These are phyloP conservation scores for Podospora pseudopauciseta DNA, from an alignment of 495 filamentous ascomycete species.

Conservation along the genomic window DNA sequence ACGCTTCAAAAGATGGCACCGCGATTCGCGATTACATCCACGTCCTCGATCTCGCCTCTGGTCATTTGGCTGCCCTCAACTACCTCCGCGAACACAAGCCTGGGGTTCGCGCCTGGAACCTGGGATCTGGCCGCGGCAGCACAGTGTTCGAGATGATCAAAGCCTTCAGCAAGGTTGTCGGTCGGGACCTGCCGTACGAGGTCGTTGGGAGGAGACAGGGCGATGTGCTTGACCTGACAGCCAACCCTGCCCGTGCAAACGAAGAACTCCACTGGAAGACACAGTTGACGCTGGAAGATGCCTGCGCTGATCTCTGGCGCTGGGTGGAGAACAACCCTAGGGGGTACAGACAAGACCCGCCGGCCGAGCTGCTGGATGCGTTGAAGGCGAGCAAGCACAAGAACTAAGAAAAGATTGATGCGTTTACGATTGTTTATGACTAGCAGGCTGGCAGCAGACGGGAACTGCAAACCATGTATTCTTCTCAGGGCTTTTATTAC, in stretches of 20 bases:
- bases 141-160: slow-evolving; percentile 98
- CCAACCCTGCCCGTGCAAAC: slow-evolving; percentile 83
- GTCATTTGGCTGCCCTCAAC: slow-evolving; percentile 87
- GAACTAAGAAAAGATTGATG: not conserved
- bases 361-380: slow-evolving; percentile 72
- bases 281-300: slow-evolving; percentile 81
- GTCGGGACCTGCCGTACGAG: slow-evolving; percentile 79
- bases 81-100: slow-evolving; percentile 87
- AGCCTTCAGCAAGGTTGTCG: slow-evolving; percentile 83
- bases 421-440: not conserved
- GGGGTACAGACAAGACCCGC: slow-evolving; percentile 88
- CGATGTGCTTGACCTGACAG: slow-evolving; percentile 91
- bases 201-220: slow-evolving; percentile 78
- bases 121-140: slow-evolving; percentile 91
- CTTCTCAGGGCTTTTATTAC: slow-evolving; percentile 3
- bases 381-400: slow-evolving; percentile 50
- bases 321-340: slow-evolving; percentile 94
- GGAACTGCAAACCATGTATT: not conserved
- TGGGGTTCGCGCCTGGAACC: slow-evolving; percentile 92
- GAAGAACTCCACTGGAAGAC: slow-evolving; percentile 91
- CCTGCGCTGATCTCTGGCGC: slow-evolving; percentile 90
- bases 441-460: slow-evolving; percentile 4
- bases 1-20: slow-evolving; percentile 77
- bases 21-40: slow-evolving; percentile 74
- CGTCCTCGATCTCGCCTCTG: slow-evolving; percentile 83